phyloP scores from a whole-genome alignment of 2,329 filamentous ascomycete species.

The Metarhizium robertsii region DNA sequence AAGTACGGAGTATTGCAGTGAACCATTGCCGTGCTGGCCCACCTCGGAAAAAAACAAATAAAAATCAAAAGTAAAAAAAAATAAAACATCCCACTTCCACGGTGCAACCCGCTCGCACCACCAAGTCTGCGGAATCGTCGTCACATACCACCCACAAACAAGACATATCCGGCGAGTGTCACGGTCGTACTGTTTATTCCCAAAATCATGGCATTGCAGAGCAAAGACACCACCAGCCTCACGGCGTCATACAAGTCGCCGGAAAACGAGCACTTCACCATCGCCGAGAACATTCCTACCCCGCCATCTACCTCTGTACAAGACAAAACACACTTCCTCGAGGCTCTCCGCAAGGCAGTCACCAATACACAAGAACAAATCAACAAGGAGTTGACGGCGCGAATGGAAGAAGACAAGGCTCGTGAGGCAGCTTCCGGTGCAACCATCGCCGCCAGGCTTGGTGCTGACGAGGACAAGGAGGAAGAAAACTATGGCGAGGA shows the following conservation, averaged over 20 bases:
- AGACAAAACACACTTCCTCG: conserved; percentile 51
- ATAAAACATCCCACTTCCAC: too few species aligned
- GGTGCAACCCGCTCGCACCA: too few species aligned
- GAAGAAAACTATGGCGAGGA: conserved; percentile 85
- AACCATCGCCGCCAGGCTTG: conserved; percentile 9
- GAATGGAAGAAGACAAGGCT: conserved; percentile 65
- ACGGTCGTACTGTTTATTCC: not conserved
- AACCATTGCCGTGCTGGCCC: too few species aligned
- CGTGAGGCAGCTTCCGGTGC: conserved; percentile 24
- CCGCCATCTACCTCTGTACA: conserved; percentile 26
- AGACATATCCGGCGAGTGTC: not conserved
- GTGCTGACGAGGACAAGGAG: conserved; percentile 46
- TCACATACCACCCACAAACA: not conserved
- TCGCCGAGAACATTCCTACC: conserved; percentile 26
- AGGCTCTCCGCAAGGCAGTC: conserved; percentile 47
- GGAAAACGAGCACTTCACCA: conserved; percentile 35
- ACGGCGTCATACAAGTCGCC: conserved; percentile 46
- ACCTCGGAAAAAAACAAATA: too few species aligned
- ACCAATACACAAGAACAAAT: conserved; percentile 52
- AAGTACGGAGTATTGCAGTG: too few species aligned
- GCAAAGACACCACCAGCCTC: conserved; percentile 17
- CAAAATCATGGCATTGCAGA: not conserved
- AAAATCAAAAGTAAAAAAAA: too few species aligned
- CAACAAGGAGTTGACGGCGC: conserved; percentile 61
- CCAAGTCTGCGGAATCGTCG: too few species aligned